Percentiles rank a stretch among this genome's conserved stretches.
Conservation (phyloP, 2,329 filamentous ascomycete genomes). For the Seiridium unicorne region DNA sequence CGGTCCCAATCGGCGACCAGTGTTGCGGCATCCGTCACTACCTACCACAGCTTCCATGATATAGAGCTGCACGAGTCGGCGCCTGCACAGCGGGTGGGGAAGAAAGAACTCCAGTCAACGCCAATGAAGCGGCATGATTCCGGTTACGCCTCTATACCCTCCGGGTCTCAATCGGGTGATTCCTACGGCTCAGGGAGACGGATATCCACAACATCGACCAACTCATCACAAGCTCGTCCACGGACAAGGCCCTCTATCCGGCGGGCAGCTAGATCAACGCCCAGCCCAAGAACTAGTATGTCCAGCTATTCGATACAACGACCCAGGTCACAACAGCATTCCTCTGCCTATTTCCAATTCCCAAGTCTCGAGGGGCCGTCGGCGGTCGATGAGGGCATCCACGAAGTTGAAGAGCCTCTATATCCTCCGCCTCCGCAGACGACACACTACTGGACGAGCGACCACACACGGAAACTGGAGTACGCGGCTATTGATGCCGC, state of each 20-base stretch:
- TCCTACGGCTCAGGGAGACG: constrained; percentile 31
- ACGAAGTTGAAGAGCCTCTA: constrained; percentile 17
- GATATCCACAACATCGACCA: constrained; percentile 25
- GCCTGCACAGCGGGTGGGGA: constrained; percentile 12
- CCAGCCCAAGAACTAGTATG: constrained; percentile 18
- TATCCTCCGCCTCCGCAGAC: constrained; percentile 53
- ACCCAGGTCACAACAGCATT: constrained; percentile 20
- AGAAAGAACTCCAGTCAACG: constrained; percentile 29
- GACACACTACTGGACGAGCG: constrained; percentile 67
- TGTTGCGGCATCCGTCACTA: constrained; percentile 45
- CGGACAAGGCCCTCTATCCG: constrained; percentile 40
- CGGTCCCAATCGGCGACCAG: constrained; percentile 36
- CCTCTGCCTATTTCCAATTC: constrained; percentile 48
- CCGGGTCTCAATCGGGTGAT: constrained; percentile 35
- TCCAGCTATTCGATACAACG: constrained; percentile 17
- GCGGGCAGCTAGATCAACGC: constrained; percentile 37
- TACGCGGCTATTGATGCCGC: constrained; percentile 67
- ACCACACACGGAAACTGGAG: constrained; percentile 60
- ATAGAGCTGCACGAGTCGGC: constrained; percentile 44
- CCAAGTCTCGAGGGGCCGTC: constrained; percentile 38
- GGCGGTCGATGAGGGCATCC: constrained; percentile 9
- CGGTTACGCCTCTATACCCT: constrained; percentile 53
- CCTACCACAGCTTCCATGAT: constrained; percentile 55
- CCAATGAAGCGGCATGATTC: constrained; percentile 57
- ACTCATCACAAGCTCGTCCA: constrained; percentile 29